A percentile compares a stretch with the other conserved stretches of the same genome.
phyloP scores from a whole-genome alignment of 192 early-diverging fungal genomes.

The Obelidium mucronatum region DNA sequence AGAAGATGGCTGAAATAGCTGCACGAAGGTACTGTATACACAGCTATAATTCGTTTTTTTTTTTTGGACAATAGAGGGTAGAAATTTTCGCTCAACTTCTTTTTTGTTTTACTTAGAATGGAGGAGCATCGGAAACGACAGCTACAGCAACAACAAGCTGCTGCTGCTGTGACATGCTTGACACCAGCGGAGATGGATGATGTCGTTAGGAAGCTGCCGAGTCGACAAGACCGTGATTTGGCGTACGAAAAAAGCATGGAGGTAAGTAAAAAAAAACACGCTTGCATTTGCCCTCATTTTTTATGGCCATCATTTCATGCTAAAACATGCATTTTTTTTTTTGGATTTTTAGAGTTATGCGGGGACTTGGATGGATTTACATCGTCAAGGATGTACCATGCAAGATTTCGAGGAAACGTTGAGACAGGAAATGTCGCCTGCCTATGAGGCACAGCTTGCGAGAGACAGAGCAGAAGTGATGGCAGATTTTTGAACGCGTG shows the following conservation, averaged over 20 bases:
- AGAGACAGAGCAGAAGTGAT: constrained; percentile 1
- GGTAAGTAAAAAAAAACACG: neutral
- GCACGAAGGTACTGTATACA: too few species aligned
- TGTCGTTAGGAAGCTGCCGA: neutral
- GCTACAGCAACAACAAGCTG: neutral
- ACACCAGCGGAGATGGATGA: neutral
- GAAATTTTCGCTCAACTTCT: neutral
- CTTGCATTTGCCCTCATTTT: too few species aligned
- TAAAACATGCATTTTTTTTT: too few species aligned
- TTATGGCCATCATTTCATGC: too few species aligned
- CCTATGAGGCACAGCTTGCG: neutral
- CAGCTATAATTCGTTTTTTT: too few species aligned
- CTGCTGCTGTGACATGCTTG: neutral
- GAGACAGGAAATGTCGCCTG: neutral
- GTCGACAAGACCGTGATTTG: neutral
- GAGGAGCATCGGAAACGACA: neutral
- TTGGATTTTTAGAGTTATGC: neutral
- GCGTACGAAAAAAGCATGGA: neutral
- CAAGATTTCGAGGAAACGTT: constrained; percentile 22
- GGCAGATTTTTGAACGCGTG: neutral
- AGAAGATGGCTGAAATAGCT: too few species aligned
- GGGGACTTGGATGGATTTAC: constrained; percentile 16
- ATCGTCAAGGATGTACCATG: constrained; percentile 16
- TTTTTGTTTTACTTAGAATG: neutral
- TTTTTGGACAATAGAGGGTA: too few species aligned